Percentiles rank a stretch among this genome's conserved stretches.
Conservation (phyloP, 495 filamentous ascomycete species). For the Penicillium odoratum region DNA sequence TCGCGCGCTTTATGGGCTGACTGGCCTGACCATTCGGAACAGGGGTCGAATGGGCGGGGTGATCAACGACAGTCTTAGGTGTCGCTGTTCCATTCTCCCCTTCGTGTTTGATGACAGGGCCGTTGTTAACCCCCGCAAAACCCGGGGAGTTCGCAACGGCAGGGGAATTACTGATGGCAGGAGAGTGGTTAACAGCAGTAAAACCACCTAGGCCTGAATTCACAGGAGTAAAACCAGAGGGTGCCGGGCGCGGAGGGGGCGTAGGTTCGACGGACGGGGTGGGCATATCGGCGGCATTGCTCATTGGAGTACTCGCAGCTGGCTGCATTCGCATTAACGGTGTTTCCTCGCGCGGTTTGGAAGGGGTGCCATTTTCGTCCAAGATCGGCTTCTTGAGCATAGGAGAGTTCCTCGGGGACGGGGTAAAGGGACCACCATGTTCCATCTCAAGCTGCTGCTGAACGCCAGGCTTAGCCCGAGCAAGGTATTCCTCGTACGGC, state of each 20-base stretch:
- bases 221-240: slow-evolving; percentile 79
- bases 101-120: slow-evolving; percentile 49
- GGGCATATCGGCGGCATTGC: slow-evolving; percentile 42
- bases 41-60: slow-evolving; percentile 38
- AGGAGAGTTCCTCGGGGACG: slow-evolving; percentile 84
- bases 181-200: slow-evolving; percentile 61
- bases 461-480: slow-evolving; percentile 91
- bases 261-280: slow-evolving; percentile 52
- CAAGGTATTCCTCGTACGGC: slow-evolving; percentile 94
- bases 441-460: slow-evolving; percentile 92
- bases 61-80: slow-evolving; percentile 42
- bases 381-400: slow-evolving; percentile 64
- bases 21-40: slow-evolving; percentile 57
- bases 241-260: slow-evolving; percentile 38
- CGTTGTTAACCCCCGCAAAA: slow-evolving; percentile 55
- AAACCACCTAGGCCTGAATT: slow-evolving; percentile 67
- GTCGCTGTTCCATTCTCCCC: slow-evolving; percentile 47
- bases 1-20: slow-evolving; percentile 74
- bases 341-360: slow-evolving; percentile 63
- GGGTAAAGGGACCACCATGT: slow-evolving; percentile 89
- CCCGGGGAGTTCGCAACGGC: slow-evolving; percentile 57
- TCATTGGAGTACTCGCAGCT: slow-evolving; percentile 59
- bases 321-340: slow-evolving; percentile 66
- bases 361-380: slow-evolving; percentile 63
- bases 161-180: slow-evolving; percentile 63